These are phyloP conservation scores for Yamadazyma ubonensis DNA, from an alignment of 805 yeast genomes.

Conservation along the genomic window DNA sequence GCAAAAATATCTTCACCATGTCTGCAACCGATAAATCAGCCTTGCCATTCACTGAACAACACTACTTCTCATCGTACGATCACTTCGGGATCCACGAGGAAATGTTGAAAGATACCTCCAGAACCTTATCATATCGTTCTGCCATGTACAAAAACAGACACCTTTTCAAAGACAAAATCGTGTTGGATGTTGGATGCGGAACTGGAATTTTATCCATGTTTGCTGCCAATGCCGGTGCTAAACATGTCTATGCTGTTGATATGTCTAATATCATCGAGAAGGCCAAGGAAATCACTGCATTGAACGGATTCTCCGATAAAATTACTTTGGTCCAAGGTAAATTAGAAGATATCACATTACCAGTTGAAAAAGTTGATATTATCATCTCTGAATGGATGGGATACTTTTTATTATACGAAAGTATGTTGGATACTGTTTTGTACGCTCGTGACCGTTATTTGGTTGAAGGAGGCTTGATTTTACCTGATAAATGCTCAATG, in stretches of 20 bases:
- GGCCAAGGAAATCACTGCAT: constrained; percentile 85
- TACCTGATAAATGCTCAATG: constrained; percentile 92
- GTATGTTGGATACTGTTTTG: constrained; percentile 95
- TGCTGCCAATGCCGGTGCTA: constrained; percentile 98
- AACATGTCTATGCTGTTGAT: constrained; percentile 95
- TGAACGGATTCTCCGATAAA: constrained; percentile 82
- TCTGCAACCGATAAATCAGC: constrained; percentile 67
- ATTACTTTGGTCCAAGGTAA: constrained; percentile 90
- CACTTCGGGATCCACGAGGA: constrained; percentile 98
- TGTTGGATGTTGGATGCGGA: constrained; percentile 98
- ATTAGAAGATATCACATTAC: constrained; percentile 86
- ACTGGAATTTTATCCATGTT: constrained; percentile 97
- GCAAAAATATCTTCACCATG: constrained; percentile 11
- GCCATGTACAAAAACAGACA: constrained; percentile 90
- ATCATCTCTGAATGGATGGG: constrained; percentile 99
- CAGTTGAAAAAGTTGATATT: constrained; percentile 87
- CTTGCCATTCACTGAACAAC: constrained; percentile 80
- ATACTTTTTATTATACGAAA: constrained; percentile 89
- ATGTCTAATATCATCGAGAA: constrained; percentile 94
- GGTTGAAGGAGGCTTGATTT: constrained; percentile 79
- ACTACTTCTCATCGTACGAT: constrained; percentile 92
- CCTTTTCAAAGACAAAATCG: constrained; percentile 88
- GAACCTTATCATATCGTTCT: constrained; percentile 88
- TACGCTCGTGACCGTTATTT: constrained; percentile 90
- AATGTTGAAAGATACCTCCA: constrained; percentile 93